Conservation (phyloP, 768 basidiomycete species). For the Boletellus ananas region DNA sequence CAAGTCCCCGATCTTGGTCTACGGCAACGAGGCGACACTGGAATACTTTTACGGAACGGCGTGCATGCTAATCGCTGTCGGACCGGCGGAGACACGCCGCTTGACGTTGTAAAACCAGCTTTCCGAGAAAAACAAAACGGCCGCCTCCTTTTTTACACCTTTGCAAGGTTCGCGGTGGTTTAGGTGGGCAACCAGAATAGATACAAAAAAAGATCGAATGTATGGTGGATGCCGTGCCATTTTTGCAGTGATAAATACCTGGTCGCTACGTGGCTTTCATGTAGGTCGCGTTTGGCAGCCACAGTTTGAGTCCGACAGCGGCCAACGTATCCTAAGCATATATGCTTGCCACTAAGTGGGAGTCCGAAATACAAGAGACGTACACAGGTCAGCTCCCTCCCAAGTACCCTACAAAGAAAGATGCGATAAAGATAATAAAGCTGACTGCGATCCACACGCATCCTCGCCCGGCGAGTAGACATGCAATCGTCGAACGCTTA, state of each 20-base stretch:
- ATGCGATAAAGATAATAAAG: slow-evolving; percentile 23
- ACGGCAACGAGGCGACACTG: slow-evolving; percentile 5
- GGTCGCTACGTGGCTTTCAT: no score
- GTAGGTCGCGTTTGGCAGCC: no score
- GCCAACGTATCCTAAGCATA: no score
- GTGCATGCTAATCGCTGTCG: slow-evolving; percentile 12
- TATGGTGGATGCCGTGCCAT: no score
- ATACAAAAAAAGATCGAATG: no score
- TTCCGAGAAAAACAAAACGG: no score
- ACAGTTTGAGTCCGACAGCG: no score
- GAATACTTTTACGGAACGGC: slow-evolving; percentile 12
- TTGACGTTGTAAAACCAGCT: no score
- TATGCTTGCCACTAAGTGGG: background rate
- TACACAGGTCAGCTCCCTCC: background rate
- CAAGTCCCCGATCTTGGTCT: background rate
- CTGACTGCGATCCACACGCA: background rate
- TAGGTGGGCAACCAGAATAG: no score
- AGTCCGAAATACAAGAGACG: background rate
- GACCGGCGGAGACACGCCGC: background rate
- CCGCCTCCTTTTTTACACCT: no score
- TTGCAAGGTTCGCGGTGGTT: no score
- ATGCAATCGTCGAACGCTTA: background rate
- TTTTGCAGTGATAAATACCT: no score
- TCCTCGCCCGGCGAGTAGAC: slow-evolving; percentile 23
- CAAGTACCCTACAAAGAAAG: slow-evolving; percentile 14